These are phyloP conservation scores for Nematodospora anomalae DNA, from an alignment of 1,139 yeast genomes.

Conservation along the genomic window DNA sequence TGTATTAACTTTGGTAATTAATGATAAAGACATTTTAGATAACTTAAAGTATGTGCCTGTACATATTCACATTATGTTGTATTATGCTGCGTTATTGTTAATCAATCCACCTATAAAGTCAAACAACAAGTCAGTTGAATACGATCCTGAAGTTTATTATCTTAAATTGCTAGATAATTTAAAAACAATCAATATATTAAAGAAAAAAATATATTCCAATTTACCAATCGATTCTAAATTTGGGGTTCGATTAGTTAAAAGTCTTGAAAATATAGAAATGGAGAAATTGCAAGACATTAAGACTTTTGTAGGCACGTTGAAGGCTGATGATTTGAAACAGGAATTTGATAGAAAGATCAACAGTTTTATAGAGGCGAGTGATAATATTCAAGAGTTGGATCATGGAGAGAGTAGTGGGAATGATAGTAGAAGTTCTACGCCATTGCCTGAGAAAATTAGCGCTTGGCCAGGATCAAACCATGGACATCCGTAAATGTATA, in stretches of 20 bases:
- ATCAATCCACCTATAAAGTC: conserved; percentile 47
- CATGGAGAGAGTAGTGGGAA: conserved; percentile 19
- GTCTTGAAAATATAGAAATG: conserved; percentile 45
- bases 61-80: conserved; percentile 69
- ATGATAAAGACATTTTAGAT: conserved; percentile 57
- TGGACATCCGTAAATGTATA: conserved; percentile 51
- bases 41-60: conserved; percentile 67
- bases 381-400: conserved; percentile 19
- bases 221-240: conserved; percentile 56
- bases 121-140: conserved; percentile 19
- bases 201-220: conserved; percentile 43
- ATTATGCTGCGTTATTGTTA: conserved; percentile 62
- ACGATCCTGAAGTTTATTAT: conserved; percentile 20
- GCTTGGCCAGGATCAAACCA: conserved; percentile 75
- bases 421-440: conserved; percentile 30
- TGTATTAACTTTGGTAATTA: conserved; percentile 56
- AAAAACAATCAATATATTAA: conserved; percentile 38
- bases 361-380: conserved; percentile 14
- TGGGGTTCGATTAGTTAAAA: conserved; percentile 48
- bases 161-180: conserved; percentile 28
- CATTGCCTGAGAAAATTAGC: conserved; percentile 43
- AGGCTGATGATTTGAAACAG: conserved; percentile 8
- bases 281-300: conserved; percentile 30
- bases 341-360: conserved; percentile 10
- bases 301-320: conserved; percentile 7